These are phyloP conservation scores for Ambrosiella beaveri DNA, from an alignment of 2,329 filamentous ascomycete genomes.

Conservation along the genomic window DNA sequence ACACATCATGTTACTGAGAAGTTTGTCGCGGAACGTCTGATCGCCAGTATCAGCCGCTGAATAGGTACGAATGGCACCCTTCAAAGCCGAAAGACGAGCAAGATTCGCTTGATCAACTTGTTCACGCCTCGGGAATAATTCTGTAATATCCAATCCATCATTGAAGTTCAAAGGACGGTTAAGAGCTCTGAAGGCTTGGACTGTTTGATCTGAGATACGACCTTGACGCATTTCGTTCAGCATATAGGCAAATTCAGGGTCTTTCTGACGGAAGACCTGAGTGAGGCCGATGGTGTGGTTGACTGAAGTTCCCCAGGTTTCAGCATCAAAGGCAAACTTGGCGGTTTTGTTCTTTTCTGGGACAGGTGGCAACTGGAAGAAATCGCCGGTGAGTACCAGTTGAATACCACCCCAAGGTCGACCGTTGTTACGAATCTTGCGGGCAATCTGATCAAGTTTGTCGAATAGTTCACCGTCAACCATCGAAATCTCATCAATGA, in stretches of 20 bases:
- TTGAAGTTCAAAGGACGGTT: conserved; percentile 53
- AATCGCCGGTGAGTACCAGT: conserved; percentile 87
- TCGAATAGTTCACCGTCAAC: conserved; percentile 94
- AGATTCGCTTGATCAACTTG: conserved; percentile 84
- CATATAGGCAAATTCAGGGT: conserved; percentile 78
- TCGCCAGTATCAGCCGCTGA: conserved; percentile 66
- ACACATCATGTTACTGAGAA: conserved; percentile 85
- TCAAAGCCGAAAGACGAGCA: conserved; percentile 51
- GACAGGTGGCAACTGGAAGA: conserved; percentile 92
- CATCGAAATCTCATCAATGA: conserved; percentile 97
- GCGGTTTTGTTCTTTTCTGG: conserved; percentile 54
- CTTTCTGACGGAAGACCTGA: conserved; percentile 90
- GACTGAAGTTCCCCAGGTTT: conserved; percentile 81
- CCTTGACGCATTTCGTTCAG: conserved; percentile 95
- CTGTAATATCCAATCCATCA: conserved; percentile 56
- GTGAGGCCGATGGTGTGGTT: conserved; percentile 91
- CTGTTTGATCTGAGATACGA: conserved; percentile 57
- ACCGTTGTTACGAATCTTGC: conserved; percentile 74
- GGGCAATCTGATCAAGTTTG: conserved; percentile 78
- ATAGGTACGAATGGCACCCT: conserved; percentile 50
- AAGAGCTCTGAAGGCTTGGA: conserved; percentile 57
- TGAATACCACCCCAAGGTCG: conserved; percentile 92
- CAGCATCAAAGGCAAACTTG: conserved; percentile 86
- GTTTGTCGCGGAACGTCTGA: conserved; percentile 49
- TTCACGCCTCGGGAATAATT: conserved; percentile 76